Evolutionary conservation across 2,329 filamentous ascomycete genomes (phyloP).

Genomic region (Plenodomus tracheiphilus): DNA sequence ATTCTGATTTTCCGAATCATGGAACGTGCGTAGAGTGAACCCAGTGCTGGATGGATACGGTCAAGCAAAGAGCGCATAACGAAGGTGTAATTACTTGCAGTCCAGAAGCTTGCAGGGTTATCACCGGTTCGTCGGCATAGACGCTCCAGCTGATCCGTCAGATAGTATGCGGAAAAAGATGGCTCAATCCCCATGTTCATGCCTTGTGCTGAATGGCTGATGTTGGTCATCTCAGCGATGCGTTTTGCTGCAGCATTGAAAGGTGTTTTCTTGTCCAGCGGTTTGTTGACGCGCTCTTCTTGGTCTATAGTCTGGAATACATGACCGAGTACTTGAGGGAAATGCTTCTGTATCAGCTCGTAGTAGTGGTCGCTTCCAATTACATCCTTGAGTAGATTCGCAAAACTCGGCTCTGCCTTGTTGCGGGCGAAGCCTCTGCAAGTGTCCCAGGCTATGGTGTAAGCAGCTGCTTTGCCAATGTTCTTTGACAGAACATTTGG

Average conservation of each 20-base stretch:
- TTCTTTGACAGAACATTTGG: slow-evolving; percentile 56
- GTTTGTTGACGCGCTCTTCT: slow-evolving; percentile 35
- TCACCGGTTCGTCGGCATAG: slow-evolving; percentile 71
- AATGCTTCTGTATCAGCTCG: slow-evolving; percentile 66
- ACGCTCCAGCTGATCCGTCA: slow-evolving; percentile 74
- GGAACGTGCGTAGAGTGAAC: slow-evolving; percentile 83
- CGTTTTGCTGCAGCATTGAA: slow-evolving; percentile 65
- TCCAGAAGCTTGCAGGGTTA: slow-evolving; percentile 71
- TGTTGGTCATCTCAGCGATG: slow-evolving; percentile 69
- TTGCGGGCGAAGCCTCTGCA: slow-evolving; percentile 43
- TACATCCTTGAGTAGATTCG: slow-evolving; percentile 68
- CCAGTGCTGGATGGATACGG: slow-evolving; percentile 79
- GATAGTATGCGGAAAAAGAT: slow-evolving; percentile 76
- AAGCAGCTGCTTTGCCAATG: slow-evolving; percentile 80
- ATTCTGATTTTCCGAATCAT: slow-evolving; percentile 85
- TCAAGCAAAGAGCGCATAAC: slow-evolving; percentile 78
- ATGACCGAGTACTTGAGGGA: slow-evolving; percentile 74
- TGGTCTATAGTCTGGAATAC: slow-evolving; percentile 70
- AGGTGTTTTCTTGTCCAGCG: slow-evolving; percentile 61
- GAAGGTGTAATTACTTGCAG: slow-evolving; percentile 71
- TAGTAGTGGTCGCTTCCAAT: slow-evolving; percentile 70
- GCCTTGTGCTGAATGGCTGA: slow-evolving; percentile 65
- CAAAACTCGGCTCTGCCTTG: slow-evolving; percentile 58
- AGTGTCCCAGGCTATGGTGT: slow-evolving; percentile 79
- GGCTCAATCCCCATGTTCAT: slow-evolving; percentile 84